Percentiles rank a stretch among this genome's conserved stretches.
Evolutionary conservation across 306 rosid genomes (phyloP).

Genomic region (Medicago arabica): DNA sequence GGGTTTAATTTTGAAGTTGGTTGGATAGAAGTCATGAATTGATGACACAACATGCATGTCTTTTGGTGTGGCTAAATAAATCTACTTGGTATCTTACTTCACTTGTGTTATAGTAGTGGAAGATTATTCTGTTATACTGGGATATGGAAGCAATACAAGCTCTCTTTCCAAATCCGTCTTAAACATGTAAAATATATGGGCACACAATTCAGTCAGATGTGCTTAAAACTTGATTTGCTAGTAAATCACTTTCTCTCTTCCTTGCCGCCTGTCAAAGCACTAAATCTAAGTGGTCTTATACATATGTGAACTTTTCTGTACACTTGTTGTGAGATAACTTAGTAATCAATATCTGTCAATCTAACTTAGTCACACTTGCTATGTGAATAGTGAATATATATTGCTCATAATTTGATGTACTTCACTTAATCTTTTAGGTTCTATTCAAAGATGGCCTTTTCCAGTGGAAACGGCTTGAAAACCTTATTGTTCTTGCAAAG

Average conservation of each 20-base stretch:
- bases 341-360: constrained; percentile 5
- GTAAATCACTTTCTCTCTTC: constrained; percentile 20
- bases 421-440: constrained; percentile 60
- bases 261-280: constrained; percentile 23
- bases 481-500: constrained; percentile 93
- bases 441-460: constrained; percentile 91
- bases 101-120: constrained; percentile 4
- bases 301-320: constrained; percentile 19
- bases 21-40: constrained; percentile 6
- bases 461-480: constrained; percentile 99
- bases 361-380: constrained; percentile 21
- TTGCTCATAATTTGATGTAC: constrained; percentile 31
- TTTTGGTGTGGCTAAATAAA: constrained; percentile 30
- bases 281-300: constrained; percentile 24
- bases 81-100: constrained; percentile 24
- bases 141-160: constrained; percentile 12
- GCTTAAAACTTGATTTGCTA: constrained; percentile 32
- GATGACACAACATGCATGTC: constrained; percentile 6
- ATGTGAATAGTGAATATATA: neutral
- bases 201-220: constrained; percentile 16
- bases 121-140: constrained; percentile 25
- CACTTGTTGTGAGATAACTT: constrained; percentile 22
- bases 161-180: constrained; percentile 11
- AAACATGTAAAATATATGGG: constrained; percentile 15
- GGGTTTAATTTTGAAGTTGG: constrained; percentile 13